phyloP scores from a whole-genome alignment of 345 rosid species.

The Syzygium aqueum region DNA sequence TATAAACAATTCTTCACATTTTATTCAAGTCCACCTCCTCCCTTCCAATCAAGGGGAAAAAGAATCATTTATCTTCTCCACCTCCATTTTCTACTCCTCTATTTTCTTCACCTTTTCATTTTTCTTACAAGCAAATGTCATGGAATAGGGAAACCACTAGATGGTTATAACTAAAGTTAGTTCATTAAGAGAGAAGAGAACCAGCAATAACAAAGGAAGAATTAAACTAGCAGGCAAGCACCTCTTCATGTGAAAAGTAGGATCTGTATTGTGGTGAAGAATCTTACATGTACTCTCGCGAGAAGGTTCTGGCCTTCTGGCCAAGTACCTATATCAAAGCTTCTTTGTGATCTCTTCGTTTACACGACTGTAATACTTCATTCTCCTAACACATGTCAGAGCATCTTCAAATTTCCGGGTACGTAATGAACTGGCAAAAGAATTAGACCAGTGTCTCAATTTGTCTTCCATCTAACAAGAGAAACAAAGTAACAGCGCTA shows the following conservation, averaged over 20 bases:
- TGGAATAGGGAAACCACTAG: neutral
- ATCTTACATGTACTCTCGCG: neutral
- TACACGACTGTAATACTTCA: conserved; percentile 78
- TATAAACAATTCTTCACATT: neutral
- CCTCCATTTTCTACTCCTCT: neutral
- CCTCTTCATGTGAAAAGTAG: neutral
- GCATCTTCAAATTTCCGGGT: conserved; percentile 62
- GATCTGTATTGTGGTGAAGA: neutral
- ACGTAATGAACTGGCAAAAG: conserved; percentile 48
- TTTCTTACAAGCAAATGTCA: neutral
- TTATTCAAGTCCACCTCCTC: neutral
- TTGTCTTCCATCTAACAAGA: conserved; percentile 53
- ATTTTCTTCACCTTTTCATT: neutral
- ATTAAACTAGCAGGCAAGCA: neutral
- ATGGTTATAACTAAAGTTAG: neutral
- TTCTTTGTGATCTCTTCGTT: conserved; percentile 74
- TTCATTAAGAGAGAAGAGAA: neutral
- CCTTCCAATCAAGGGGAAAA: neutral
- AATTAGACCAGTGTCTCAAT: conserved; percentile 47
- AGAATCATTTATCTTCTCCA: neutral
- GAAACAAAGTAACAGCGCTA: neutral
- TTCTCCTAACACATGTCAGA: conserved; percentile 53
- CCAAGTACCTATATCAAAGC: conserved; percentile 25
- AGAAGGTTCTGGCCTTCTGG: neutral
- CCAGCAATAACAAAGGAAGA: too few relatives aligned